These are phyloP conservation scores for Penicillium angulare DNA, from an alignment of 495 filamentous ascomycete species.

Conservation along the genomic window DNA sequence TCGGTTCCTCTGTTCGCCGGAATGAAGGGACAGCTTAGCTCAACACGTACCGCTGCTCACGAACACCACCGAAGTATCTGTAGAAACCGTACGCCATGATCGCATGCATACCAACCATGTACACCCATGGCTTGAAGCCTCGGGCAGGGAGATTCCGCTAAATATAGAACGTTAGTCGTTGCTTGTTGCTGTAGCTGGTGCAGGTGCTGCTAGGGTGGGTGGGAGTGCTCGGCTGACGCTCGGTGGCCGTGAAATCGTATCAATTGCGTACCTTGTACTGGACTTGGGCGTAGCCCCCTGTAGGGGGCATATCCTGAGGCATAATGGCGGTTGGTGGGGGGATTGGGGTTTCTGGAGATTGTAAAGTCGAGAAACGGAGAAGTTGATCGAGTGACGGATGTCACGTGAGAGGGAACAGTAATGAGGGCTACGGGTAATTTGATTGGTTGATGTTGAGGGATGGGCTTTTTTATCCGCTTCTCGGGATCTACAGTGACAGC, in stretches of 20 bases:
- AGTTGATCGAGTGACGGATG: constrained; percentile 27
- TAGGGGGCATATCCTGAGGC: constrained; percentile 85
- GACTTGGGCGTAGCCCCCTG: constrained; percentile 89
- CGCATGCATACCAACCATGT: constrained; percentile 69
- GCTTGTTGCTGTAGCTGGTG: background rate
- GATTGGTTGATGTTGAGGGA: constrained; percentile 28
- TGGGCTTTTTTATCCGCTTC: constrained; percentile 20
- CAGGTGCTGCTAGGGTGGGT: constrained; percentile 9
- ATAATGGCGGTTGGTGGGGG: constrained; percentile 35
- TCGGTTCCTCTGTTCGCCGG: constrained; percentile 3
- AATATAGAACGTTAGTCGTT: constrained; percentile 10
- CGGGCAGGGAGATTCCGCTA: constrained; percentile 90
- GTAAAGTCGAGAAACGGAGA: constrained; percentile 30
- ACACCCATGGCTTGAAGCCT: constrained; percentile 78
- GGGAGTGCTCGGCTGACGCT: constrained; percentile 2
- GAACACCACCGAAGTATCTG: constrained; percentile 70
- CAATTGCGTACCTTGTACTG: constrained; percentile 83
- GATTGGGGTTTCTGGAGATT: constrained; percentile 9
- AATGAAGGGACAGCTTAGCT: constrained; percentile 6
- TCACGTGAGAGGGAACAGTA: constrained; percentile 39
- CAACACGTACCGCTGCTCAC: constrained; percentile 78
- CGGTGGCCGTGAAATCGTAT: constrained; percentile 3
- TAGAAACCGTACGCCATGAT: constrained; percentile 90
- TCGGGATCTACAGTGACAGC: constrained; percentile 18
- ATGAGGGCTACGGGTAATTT: constrained; percentile 28